phyloP scores from a whole-genome alignment of 805 yeast species.

The Wickerhamiella sergipiensis region DNA sequence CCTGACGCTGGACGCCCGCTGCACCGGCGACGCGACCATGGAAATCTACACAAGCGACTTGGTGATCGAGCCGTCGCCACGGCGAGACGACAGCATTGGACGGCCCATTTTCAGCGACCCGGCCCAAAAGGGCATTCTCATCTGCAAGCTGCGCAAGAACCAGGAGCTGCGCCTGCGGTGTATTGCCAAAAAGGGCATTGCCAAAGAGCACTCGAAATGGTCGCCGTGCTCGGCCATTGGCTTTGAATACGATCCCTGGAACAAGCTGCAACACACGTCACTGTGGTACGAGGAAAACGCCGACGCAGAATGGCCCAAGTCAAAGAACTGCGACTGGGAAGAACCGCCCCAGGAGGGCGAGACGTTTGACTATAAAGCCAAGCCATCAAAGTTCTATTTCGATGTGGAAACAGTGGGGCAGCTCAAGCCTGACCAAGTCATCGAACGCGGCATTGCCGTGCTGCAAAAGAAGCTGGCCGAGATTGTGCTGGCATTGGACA shows the following conservation, averaged over 20 bases:
- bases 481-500: constrained; percentile 54
- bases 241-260: constrained; percentile 98
- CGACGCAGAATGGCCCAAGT: constrained; percentile 85
- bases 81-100: constrained; percentile 40
- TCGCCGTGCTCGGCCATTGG: constrained; percentile 92
- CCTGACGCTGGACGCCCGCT: constrained; percentile 71
- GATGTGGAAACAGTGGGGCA: constrained; percentile 90
- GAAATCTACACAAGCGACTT: constrained; percentile 81
- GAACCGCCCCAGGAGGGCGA: constrained; percentile 87
- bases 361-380: constrained; percentile 69
- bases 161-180: constrained; percentile 84
- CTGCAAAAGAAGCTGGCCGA: constrained; percentile 85
- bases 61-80: constrained; percentile 31
- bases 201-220: constrained; percentile 98
- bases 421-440: constrained; percentile 79
- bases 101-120: constrained; percentile 75
- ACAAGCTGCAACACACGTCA: constrained; percentile 88
- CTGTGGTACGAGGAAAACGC: constrained; percentile 90
- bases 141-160: constrained; percentile 81
- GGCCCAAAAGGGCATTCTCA: constrained; percentile 61
- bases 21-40: constrained; percentile 78
- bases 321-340: constrained; percentile 85
- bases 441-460: constrained; percentile 68
- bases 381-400: constrained; percentile 68
- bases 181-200: constrained; percentile 93